Conservation (phyloP, 2,329 filamentous ascomycete genomes). For the Pyrenochaeta sp. region DNA sequence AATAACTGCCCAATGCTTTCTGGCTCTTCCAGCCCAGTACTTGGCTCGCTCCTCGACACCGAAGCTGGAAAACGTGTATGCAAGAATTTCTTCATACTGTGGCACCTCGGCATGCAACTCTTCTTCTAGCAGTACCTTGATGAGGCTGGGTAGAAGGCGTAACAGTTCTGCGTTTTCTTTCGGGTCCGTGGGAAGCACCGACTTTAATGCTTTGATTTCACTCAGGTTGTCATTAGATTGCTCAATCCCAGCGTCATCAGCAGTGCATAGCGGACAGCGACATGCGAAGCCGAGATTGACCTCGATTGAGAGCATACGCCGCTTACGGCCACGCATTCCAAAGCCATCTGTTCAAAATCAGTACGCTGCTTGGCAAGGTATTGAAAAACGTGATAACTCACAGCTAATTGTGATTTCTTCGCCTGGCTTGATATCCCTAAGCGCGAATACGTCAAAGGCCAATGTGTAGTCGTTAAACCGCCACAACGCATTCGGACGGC, state of each 20-base stretch:
- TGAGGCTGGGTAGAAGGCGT: constrained; percentile 31
- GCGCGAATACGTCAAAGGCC: constrained; percentile 36
- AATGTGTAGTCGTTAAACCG: constrained; percentile 42
- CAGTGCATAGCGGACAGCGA: constrained; percentile 39
- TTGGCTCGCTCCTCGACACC: constrained; percentile 34
- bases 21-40: constrained; percentile 39
- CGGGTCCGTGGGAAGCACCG: constrained; percentile 28
- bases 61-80: constrained; percentile 40
- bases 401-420: constrained; percentile 44
- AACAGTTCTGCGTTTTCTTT: constrained; percentile 31
- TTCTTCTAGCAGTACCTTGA: constrained; percentile 38
- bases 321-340: constrained; percentile 19
- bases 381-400: constrained; percentile 9
- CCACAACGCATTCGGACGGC: constrained; percentile 44
- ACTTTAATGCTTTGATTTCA: constrained; percentile 36
- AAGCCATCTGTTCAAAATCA: constrained; percentile 32
- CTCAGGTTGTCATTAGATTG: constrained; percentile 37
- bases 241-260: constrained; percentile 15
- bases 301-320: constrained; percentile 28
- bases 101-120: constrained; percentile 31
- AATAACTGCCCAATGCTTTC: constrained; percentile 34
- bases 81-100: constrained; percentile 43
- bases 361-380: background rate
- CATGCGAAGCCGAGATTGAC: constrained; percentile 42
- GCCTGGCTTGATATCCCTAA: constrained; percentile 35